phyloP scores from a whole-genome alignment of 176 grass and related monocot species.

The Saccharum spontaneum region DNA sequence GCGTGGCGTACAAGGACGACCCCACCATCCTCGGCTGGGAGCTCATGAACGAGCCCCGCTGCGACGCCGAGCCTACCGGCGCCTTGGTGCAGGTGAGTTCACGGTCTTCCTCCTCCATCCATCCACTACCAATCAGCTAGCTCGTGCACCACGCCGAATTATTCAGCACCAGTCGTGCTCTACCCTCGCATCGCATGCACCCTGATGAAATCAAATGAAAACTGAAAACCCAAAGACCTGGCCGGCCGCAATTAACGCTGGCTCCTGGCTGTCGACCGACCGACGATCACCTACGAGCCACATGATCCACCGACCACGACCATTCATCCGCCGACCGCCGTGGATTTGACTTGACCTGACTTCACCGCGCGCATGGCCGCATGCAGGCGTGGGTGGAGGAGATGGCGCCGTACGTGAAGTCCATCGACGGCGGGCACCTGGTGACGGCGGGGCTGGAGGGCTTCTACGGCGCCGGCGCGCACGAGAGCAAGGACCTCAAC shows the following conservation, averaged over 20 bases:
- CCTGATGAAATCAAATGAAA: background rate
- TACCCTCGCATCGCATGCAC: background rate
- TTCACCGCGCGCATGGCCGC: too few species aligned
- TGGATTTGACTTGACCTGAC: too few species aligned
- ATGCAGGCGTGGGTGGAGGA: constrained; percentile 72
- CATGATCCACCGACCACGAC: background rate
- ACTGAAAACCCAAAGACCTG: background rate
- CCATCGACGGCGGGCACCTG: constrained; percentile 64
- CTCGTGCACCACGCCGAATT: background rate
- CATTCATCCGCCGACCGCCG: background rate
- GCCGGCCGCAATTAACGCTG: background rate
- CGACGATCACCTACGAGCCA: background rate
- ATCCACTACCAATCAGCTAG: background rate
- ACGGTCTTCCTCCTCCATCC: too few species aligned
- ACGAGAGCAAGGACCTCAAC: constrained; percentile 59
- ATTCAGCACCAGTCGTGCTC: background rate
- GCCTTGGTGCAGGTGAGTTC: constrained; percentile 35
- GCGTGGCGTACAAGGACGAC: constrained; percentile 69
- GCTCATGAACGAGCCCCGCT: constrained; percentile 87
- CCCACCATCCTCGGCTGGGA: constrained; percentile 84
- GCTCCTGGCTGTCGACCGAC: background rate
- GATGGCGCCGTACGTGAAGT: constrained; percentile 75
- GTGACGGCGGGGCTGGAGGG: constrained; percentile 74
- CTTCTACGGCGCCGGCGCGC: constrained; percentile 67
- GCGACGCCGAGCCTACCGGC: constrained; percentile 57